Conservation (phyloP, 1,139 yeast genomes). For the Yamadazyma taylorii region DNA sequence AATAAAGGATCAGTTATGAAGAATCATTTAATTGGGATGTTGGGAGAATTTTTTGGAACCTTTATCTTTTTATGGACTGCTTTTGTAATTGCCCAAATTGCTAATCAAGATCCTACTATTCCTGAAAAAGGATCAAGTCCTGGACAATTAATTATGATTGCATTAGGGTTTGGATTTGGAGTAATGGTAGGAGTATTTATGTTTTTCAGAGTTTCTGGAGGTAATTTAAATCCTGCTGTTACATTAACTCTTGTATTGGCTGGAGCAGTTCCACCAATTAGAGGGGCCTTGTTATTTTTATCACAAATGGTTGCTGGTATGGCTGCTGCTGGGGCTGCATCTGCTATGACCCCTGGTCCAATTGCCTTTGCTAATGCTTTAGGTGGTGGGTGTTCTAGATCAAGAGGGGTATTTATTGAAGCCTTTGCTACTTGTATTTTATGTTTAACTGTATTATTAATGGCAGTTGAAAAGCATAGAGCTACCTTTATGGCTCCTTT, state of each 20-base stretch:
- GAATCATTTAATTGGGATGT: constrained; percentile 35
- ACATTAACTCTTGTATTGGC: constrained; percentile 70
- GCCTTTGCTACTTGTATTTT: constrained; percentile 77
- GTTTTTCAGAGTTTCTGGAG: constrained; percentile 82
- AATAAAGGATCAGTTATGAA: constrained; percentile 24
- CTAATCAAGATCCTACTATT: constrained; percentile 62
- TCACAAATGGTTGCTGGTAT: constrained; percentile 82
- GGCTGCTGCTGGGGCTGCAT: constrained; percentile 91
- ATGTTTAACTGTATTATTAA: constrained; percentile 73
- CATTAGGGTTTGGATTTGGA: constrained; percentile 86
- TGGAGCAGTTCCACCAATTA: constrained; percentile 70
- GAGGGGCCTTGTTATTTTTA: constrained; percentile 65
- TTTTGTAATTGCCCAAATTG: constrained; percentile 79
- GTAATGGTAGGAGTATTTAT: constrained; percentile 75
- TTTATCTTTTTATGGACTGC: constrained; percentile 83
- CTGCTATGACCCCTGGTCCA: constrained; percentile 84
- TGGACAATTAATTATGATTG: constrained; percentile 69
- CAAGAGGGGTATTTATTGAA: constrained; percentile 81
- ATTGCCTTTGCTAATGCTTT: constrained; percentile 70
- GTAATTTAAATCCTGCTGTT: constrained; percentile 89
- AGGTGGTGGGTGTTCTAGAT: constrained; percentile 70
- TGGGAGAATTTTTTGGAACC: constrained; percentile 79
- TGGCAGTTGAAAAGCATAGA: constrained; percentile 81
- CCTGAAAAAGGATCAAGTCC: constrained; percentile 56
- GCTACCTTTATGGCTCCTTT: constrained; percentile 82